Evolutionary conservation across 2,329 filamentous ascomycete species (phyloP).

Genomic region (Colletotrichum navitas): DNA sequence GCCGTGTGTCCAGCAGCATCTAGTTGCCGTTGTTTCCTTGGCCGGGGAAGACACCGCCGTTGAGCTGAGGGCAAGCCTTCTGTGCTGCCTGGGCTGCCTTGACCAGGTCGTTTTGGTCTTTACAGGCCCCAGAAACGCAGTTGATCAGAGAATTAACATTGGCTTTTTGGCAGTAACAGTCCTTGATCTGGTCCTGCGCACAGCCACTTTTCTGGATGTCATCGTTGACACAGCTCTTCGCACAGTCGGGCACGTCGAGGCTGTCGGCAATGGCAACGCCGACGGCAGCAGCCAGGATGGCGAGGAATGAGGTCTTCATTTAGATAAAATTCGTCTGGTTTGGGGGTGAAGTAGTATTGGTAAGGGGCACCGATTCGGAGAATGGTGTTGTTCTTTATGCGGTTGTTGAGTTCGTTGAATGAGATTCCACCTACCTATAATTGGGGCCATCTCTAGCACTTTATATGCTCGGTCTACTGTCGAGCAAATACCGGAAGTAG

Average conservation of each 20-base stretch:
- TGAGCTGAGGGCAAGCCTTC: constrained; percentile 26
- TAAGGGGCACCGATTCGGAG: no score
- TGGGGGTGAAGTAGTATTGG: no score
- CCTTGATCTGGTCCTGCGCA: constrained; percentile 32
- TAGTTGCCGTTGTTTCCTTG: constrained; percentile 15
- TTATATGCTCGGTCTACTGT: background rate
- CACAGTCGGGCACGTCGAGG: constrained; percentile 35
- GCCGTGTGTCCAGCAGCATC: background rate
- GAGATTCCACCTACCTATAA: background rate
- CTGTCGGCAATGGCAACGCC: constrained; percentile 27
- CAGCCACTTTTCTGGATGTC: constrained; percentile 36
- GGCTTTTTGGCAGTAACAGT: constrained; percentile 39
- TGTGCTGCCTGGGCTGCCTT: constrained; percentile 34
- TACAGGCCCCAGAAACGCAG: constrained; percentile 33
- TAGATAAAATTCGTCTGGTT: background rate
- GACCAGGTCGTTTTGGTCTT: constrained; percentile 34
- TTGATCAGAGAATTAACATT: constrained; percentile 32
- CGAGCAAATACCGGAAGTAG: background rate
- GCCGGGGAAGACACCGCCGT: constrained; percentile 10
- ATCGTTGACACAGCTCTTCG: constrained; percentile 37
- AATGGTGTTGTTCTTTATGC: no score
- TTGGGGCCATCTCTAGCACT: background rate
- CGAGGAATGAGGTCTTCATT: constrained; percentile 33
- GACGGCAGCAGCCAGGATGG: constrained; percentile 21
- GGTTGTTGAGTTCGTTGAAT: background rate